Evolutionary conservation across 805 yeast genomes (phyloP).

Genomic region (Kodamaea fukazawae): DNA sequence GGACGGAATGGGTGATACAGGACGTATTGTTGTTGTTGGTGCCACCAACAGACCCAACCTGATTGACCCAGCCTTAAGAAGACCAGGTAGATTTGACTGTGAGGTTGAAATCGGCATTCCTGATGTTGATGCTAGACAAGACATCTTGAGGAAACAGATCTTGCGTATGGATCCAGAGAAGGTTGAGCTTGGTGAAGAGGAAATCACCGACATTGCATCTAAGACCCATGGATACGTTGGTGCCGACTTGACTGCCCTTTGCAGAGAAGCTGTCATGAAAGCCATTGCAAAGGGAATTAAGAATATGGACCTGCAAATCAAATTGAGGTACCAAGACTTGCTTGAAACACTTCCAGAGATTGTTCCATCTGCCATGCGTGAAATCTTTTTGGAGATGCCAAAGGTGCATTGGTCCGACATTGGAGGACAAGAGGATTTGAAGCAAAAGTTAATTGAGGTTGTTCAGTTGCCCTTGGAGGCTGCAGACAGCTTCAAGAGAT

Average conservation of each 20-base stretch:
- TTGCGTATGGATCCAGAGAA: slow-evolving; percentile 43
- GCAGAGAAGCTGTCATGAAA: slow-evolving; percentile 84
- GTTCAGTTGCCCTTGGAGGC: slow-evolving; percentile 89
- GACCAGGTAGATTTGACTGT: slow-evolving; percentile 89
- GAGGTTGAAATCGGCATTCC: slow-evolving; percentile 93
- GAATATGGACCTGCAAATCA: slow-evolving; percentile 31
- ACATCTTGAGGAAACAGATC: slow-evolving; percentile 67
- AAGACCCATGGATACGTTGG: slow-evolving; percentile 98
- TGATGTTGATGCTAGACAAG: slow-evolving; percentile 73
- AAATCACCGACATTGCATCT: slow-evolving; percentile 61
- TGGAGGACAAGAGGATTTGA: slow-evolving; percentile 89
- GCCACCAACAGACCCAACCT: slow-evolving; percentile 73
- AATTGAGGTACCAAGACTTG: slow-evolving; percentile 56
- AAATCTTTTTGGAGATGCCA: slow-evolving; percentile 90
- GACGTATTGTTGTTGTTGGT: slow-evolving; percentile 66
- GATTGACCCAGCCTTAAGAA: slow-evolving; percentile 67
- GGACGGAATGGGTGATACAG: slow-evolving; percentile 71
- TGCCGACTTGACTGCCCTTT: slow-evolving; percentile 85
- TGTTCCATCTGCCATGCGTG: slow-evolving; percentile 96
- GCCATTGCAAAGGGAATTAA: slow-evolving; percentile 65
- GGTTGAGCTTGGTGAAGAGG: slow-evolving; percentile 50
- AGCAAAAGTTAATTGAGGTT: slow-evolving; percentile 79
- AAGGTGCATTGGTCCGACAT: slow-evolving; percentile 91
- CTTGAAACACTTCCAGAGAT: slow-evolving; percentile 72
- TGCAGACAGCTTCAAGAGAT: slow-evolving; percentile 64